Conservation (phyloP, 768 basidiomycete species). For the Holtermanniella nyarrowii region DNA sequence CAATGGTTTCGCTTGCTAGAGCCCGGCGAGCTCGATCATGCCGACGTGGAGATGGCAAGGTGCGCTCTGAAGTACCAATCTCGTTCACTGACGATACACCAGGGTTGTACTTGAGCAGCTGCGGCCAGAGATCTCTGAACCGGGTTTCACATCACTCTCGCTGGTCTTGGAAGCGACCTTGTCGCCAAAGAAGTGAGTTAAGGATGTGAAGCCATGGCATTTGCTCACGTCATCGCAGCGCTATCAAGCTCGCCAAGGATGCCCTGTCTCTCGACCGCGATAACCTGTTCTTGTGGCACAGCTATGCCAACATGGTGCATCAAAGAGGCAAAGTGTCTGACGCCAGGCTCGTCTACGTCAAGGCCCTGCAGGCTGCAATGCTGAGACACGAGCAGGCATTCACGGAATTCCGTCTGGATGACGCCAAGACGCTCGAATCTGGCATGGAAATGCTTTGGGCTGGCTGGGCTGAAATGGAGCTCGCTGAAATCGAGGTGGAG, state of each 20-base stretch:
- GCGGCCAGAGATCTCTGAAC: conserved; percentile 24
- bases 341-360: conserved; percentile 42
- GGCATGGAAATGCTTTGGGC: conserved; percentile 32
- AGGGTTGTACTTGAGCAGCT: conserved; percentile 27
- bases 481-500: conserved; percentile 19
- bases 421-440: conserved; percentile 8
- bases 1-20: conserved; percentile 28
- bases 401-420: neutral
- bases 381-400: neutral
- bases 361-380: conserved; percentile 35
- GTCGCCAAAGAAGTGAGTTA: conserved; percentile 14
- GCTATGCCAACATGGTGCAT: conserved; percentile 39
- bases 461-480: conserved; percentile 44
- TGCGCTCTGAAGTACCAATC: too few relatives aligned
- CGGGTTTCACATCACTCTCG: conserved; percentile 34
- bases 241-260: conserved; percentile 40
- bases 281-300: conserved; percentile 42
- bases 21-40: conserved; percentile 11
- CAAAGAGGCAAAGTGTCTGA: conserved; percentile 38
- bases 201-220: too few relatives aligned
- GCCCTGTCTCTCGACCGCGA: conserved; percentile 35
- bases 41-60: conserved; percentile 21
- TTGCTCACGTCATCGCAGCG: conserved; percentile 21
- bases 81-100: too few relatives aligned
- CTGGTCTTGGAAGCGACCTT: conserved; percentile 33